phyloP scores from a whole-genome alignment of 345 rosid genomes.

The Microthlaspi erraticum region DNA sequence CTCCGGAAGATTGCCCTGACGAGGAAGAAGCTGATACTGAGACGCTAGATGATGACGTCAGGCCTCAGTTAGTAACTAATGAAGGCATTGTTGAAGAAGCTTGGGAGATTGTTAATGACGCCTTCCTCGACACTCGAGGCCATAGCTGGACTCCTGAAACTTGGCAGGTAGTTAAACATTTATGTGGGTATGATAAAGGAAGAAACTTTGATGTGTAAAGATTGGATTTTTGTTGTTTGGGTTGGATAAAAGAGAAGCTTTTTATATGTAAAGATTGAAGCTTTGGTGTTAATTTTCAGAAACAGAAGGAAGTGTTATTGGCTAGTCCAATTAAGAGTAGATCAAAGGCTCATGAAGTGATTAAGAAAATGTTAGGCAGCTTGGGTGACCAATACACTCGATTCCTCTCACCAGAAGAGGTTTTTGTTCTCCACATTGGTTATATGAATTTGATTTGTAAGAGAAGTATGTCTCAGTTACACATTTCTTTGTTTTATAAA shows the following conservation, averaged over 20 bases:
- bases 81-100: constrained; percentile 87
- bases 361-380: constrained; percentile 75
- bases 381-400: constrained; percentile 94
- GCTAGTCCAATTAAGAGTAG: constrained; percentile 66
- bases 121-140: constrained; percentile 62
- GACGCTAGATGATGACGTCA: constrained; percentile 40
- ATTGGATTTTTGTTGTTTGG: neutral
- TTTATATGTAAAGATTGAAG: constrained; percentile 3
- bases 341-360: constrained; percentile 80
- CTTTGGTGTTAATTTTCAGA: constrained; percentile 48
- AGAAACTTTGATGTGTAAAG: constrained; percentile 21
- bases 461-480: constrained; percentile 1
- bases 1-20: constrained; percentile 57
- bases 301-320: constrained; percentile 64
- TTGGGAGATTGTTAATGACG: constrained; percentile 86
- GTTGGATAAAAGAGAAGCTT: no score
- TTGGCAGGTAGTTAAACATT: constrained; percentile 60
- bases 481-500: constrained; percentile 52
- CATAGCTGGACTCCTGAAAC: constrained; percentile 68
- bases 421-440: constrained; percentile 35
- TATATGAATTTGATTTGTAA: constrained; percentile 26
- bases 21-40: constrained; percentile 62
- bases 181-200: constrained; percentile 31
- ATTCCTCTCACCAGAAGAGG: constrained; percentile 86
- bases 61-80: constrained; percentile 53